These are phyloP conservation scores for Fraxinus latifolia DNA, from an alignment of 305 asterid species.

Conservation along the genomic window DNA sequence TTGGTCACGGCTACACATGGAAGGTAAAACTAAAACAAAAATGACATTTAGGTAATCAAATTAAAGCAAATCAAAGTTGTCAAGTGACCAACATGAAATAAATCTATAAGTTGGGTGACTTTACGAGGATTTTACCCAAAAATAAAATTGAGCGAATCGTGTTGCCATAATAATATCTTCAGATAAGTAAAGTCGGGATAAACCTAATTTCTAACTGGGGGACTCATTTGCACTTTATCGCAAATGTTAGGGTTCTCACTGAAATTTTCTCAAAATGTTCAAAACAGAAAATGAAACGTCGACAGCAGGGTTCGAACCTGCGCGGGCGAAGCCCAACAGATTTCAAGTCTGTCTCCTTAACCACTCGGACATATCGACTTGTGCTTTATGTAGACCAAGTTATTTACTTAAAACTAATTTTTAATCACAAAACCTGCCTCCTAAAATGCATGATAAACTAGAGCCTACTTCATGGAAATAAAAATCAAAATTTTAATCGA, in stretches of 20 bases:
- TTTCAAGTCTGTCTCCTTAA: slow-evolving; percentile 95
- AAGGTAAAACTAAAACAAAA: background rate
- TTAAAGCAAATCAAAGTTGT: background rate
- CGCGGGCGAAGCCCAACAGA: slow-evolving; percentile 97
- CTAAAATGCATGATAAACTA: background rate
- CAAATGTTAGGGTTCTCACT: background rate
- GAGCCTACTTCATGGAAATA: too few relatives aligned
- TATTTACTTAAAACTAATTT: background rate
- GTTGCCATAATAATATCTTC: background rate
- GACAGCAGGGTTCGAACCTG: slow-evolving; percentile 96
- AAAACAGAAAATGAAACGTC: slow-evolving; percentile 31
- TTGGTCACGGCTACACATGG: background rate
- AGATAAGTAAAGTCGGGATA: background rate
- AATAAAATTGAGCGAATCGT: background rate
- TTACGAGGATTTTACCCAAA: background rate
- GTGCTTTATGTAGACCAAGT: background rate
- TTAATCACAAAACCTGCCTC: background rate
- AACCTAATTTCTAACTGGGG: background rate
- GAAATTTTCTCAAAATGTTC: background rate
- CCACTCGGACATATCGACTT: slow-evolving; percentile 97
- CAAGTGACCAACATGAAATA: background rate
- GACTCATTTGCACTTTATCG: background rate
- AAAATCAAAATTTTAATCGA: background rate
- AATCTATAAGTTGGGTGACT: background rate
- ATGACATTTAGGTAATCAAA: background rate